A percentile compares a stretch with the other conserved stretches of the same genome.
phyloP scores from a whole-genome alignment of 208 protist genomes.

The Leishmania guyanensis region DNA sequence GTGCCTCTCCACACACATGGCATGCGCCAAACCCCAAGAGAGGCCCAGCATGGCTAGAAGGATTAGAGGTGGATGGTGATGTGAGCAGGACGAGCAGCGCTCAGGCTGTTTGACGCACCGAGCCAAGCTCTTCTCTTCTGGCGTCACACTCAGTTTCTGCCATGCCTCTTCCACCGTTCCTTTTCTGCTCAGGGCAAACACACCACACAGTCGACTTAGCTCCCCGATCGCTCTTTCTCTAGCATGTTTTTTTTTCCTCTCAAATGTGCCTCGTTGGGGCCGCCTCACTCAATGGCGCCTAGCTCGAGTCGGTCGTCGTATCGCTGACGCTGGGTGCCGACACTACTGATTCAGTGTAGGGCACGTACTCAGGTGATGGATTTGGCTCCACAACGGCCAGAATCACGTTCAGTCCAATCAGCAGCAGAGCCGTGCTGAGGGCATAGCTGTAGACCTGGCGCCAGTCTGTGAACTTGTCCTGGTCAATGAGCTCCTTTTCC shows the following conservation, averaged over 20 bases:
- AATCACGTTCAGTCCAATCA: slow-evolving; percentile 56
- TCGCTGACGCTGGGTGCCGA: neutral
- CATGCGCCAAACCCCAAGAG: neutral
- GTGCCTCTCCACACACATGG: neutral
- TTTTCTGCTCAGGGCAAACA: neutral
- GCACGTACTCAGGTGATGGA: slow-evolving; percentile 70
- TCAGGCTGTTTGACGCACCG: neutral
- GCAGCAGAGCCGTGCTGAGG: slow-evolving; percentile 39
- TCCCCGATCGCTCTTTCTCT: neutral
- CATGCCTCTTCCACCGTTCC: neutral
- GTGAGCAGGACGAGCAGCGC: neutral
- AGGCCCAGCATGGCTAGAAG: neutral
- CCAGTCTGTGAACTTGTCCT: slow-evolving; percentile 77
- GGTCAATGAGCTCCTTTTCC: slow-evolving; percentile 51
- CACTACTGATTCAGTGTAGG: slow-evolving; percentile 37
- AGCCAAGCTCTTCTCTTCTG: neutral
- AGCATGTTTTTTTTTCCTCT: neutral
- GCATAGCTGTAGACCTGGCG: slow-evolving; percentile 42
- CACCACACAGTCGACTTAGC: neutral
- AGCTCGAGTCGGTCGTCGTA: neutral
- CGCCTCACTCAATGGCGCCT: neutral
- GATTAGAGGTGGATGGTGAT: neutral
- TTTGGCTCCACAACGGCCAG: slow-evolving; percentile 63
- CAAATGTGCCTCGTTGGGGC: neutral
- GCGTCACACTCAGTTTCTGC: neutral